Evolutionary conservation across 306 rosid species (phyloP).

Genomic region (Cicer cuneatum): DNA sequence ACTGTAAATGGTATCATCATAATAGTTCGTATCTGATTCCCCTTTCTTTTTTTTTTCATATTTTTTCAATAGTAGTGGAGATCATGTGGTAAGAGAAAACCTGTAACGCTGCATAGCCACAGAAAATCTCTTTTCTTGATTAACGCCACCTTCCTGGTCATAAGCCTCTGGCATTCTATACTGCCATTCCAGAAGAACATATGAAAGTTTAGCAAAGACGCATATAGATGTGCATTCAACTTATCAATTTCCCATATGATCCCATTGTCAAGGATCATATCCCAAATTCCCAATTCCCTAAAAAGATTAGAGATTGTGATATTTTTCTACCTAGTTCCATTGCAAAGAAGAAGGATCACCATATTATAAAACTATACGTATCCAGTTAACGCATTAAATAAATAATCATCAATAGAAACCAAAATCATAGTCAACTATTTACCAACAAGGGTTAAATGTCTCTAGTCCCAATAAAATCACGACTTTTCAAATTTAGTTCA

Average conservation of each 20-base stretch:
- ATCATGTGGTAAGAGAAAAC: slow-evolving; percentile 36
- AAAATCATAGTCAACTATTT: slow-evolving; percentile 12
- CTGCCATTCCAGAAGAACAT: slow-evolving; percentile 57
- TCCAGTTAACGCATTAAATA: slow-evolving; percentile 3
- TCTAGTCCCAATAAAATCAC: not conserved
- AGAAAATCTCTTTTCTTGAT: slow-evolving; percentile 88
- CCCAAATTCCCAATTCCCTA: slow-evolving; percentile 6
- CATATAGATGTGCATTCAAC: slow-evolving; percentile 18
- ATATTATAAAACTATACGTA: slow-evolving; percentile 9
- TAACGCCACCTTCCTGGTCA: slow-evolving; percentile 82
- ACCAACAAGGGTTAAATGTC: not conserved
- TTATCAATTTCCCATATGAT: slow-evolving; percentile 20
- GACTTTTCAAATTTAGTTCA: not conserved
- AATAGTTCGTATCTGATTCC: slow-evolving; percentile 23
- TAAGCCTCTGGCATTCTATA: slow-evolving; percentile 96
- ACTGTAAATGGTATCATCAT: not conserved
- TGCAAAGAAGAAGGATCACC: slow-evolving; percentile 18
- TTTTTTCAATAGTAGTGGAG: slow-evolving; percentile 17
- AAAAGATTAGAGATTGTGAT: not conserved
- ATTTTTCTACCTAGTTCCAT: slow-evolving; percentile 26
- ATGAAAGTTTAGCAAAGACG: slow-evolving; percentile 21
- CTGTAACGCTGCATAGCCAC: slow-evolving; percentile 61
- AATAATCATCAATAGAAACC: slow-evolving; percentile 18
- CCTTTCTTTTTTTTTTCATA: slow-evolving; percentile 1
- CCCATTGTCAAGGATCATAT: slow-evolving; percentile 6